Conservation (phyloP, 306 rosid genomes). For the Dryas alaskensis region DNA sequence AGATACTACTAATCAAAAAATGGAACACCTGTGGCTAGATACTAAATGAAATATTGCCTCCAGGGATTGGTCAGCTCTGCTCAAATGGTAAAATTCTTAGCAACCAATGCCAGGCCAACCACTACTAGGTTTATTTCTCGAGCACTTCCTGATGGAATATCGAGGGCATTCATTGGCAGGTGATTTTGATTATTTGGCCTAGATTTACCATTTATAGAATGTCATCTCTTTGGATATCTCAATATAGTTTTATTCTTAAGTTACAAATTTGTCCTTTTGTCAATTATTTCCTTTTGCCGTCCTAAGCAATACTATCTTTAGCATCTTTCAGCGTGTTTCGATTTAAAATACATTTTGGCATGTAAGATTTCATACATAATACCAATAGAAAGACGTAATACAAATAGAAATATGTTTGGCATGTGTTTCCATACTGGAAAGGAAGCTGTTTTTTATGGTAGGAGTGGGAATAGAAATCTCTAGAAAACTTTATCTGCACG, state of each 20-base stretch:
- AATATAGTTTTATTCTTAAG: neutral
- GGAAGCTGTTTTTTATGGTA: neutral
- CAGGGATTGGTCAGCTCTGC: conserved; percentile 99
- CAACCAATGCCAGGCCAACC: conserved; percentile 94
- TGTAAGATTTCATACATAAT: neutral
- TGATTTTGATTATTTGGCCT: conserved; percentile 26
- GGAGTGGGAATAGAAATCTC: neutral
- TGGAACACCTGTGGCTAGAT: conserved; percentile 14
- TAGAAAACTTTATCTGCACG: neutral
- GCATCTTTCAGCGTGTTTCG: neutral
- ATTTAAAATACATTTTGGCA: neutral
- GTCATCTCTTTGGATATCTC: neutral
- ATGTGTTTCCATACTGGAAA: neutral
- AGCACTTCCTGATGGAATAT: conserved; percentile 67
- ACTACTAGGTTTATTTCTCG: conserved; percentile 74
- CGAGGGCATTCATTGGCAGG: conserved; percentile 98
- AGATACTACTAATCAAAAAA: neutral
- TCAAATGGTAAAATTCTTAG: conserved; percentile 81
- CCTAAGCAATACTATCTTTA: neutral
- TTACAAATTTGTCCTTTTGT: neutral
- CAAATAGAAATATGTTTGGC: too few species aligned
- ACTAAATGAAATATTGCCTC: conserved; percentile 36
- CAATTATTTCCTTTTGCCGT: neutral
- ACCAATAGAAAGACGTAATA: too few species aligned
- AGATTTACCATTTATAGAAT: neutral